Evolutionary conservation across 306 rosid species (phyloP).

Genomic region (Ziziphus jujuba): DNA sequence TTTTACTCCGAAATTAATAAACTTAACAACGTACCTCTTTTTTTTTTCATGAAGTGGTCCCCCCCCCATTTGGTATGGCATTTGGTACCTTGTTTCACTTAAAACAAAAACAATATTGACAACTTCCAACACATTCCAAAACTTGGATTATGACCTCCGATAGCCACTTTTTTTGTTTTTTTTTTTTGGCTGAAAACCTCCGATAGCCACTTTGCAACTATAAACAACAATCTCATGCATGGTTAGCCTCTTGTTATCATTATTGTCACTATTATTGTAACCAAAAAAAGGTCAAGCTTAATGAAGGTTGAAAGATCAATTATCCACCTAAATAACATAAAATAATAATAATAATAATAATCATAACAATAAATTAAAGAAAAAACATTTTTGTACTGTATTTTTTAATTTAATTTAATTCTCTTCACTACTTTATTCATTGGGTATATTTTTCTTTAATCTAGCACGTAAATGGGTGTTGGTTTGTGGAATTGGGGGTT

Average conservation of each 20-base stretch:
- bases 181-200: too few relatives aligned
- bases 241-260: conserved; percentile 6
- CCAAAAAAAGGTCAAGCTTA: neutral
- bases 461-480: neutral
- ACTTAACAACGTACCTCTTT: conserved; percentile 16
- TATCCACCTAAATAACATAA: conserved; percentile 17
- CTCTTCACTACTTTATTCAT: neutral
- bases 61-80: conserved; percentile 7
- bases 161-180: neutral
- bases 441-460: neutral
- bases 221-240: conserved; percentile 3
- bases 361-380: neutral
- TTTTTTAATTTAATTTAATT: neutral
- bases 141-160: conserved; percentile 14
- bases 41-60: conserved; percentile 1
- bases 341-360: too few relatives aligned
- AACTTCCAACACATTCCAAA: conserved; percentile 7
- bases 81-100: conserved; percentile 7
- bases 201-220: neutral
- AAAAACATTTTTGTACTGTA: too few relatives aligned
- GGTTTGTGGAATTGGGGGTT: neutral
- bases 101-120: conserved; percentile 4
- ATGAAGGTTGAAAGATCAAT: neutral
- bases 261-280: neutral
- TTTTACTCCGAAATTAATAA: neutral